These are phyloP conservation scores for Kalmanozyma brasiliensis DNA, from an alignment of 1,284 basidiomycete species.

Conservation along the genomic window DNA sequence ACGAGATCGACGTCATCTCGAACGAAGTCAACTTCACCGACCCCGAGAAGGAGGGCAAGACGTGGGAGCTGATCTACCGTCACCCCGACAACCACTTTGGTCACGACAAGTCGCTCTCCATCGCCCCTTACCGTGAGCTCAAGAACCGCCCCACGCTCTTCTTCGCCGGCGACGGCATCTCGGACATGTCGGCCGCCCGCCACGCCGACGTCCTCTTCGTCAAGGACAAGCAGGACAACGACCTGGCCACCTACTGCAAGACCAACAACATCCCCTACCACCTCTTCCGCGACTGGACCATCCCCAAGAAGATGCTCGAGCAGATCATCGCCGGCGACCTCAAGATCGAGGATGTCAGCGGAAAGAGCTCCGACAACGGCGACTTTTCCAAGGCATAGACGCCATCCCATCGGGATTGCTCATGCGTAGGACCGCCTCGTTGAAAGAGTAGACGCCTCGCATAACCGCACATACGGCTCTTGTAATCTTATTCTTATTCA, in stretches of 20 bases:
- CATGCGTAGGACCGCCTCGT: too few species aligned
- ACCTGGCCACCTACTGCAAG: conserved; percentile 64
- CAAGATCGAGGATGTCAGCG: conserved; percentile 43
- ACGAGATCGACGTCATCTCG: conserved; percentile 65
- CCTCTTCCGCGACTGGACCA: conserved; percentile 66
- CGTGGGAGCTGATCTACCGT: conserved; percentile 66
- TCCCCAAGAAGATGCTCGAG: conserved; percentile 62
- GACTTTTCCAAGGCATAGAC: conserved; percentile 28
- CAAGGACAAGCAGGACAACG: conserved; percentile 68
- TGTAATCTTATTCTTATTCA: conserved; percentile 12
- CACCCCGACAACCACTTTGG: conserved; percentile 67
- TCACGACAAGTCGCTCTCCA: conserved; percentile 66
- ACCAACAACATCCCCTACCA: conserved; percentile 63
- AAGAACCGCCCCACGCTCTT: conserved; percentile 63
- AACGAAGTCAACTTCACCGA: conserved; percentile 67
- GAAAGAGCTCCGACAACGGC: conserved; percentile 47
- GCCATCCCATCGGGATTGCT: neutral
- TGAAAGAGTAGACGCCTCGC: too few species aligned
- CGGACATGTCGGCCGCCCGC: conserved; percentile 67
- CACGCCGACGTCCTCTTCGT: conserved; percentile 67
- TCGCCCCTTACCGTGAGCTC: conserved; percentile 65
- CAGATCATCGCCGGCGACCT: conserved; percentile 51
- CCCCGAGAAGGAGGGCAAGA: conserved; percentile 60
- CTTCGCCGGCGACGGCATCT: conserved; percentile 67
- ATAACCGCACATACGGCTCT: too few species aligned